Base-by-base conservation (phyloP, 2,329 filamentous ascomycete species). In the Colletotrichum agaves region DNA sequence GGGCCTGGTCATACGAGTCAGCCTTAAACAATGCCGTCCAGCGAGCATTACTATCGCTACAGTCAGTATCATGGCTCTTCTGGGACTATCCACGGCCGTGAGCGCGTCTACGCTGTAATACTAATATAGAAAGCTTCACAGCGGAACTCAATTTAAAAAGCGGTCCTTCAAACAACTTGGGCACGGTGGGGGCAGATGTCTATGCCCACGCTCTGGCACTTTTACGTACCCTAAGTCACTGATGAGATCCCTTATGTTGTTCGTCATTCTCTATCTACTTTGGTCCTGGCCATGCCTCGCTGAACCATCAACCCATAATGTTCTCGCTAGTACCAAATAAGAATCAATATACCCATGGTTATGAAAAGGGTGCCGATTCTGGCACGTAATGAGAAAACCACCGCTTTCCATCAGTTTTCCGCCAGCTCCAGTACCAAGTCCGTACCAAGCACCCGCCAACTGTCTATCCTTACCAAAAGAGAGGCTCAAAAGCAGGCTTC, bases 391-490 rank as follows among this genome's bases (percentile, higher is more conserved):
- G 21, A 47, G 41, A 41, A 46, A 37, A 21, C 12, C 33, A 21
- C 17, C 31, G 23, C 55, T 15, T 4, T 37, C 35, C 35, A 13
- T 37, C 27, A 52, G 12, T 35, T 17, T 33, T 31, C 27, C 23
- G 11, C 47, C n/a, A 35, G 6, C 47, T 23, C 0, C 47, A 27
- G 27, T 52, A 27, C 47, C 27, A 52, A 33, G 13, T 27, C 15
- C n/a, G 33, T 41, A 50, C 53, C 4, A 19, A 23, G 27, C 13
- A 17, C 2, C 4, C 7, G 44, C 46, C 44, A 61, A 49, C 6
- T 44, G 19, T n/a, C 10, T 27, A 33, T 21, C 12, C 23, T 21
- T 43, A 68, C 65, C 19, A 68, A 35, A 68, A 68, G 12, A 55
- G 61, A 33, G 21, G 5, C 39, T 44, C 37, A 3, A n/a, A 35